A percentile compares a stretch with the other conserved stretches of the same genome.
These are phyloP conservation scores for Cucumis sativus DNA, from an alignment of 306 rosid genomes.

Conservation along the genomic window Cucumber_9930_V3 NC_026655.2:884501-885000, in stretches of 20 bases:
- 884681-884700: not conserved
- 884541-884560: not conserved
- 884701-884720: not conserved
- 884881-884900: slow-evolving; percentile 18
- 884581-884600: slow-evolving; percentile 15
- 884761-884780: slow-evolving; percentile 18
- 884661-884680: not conserved
- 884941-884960: not conserved
- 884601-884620: slow-evolving; percentile 84
- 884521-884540: too few relatives aligned
- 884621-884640: slow-evolving; percentile 51
- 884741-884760: not conserved
- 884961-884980: not conserved
- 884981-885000: slow-evolving; percentile 23
- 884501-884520: too few relatives aligned
- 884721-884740: not conserved
- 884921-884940: not conserved
- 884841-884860: slow-evolving; percentile 41
- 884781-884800: slow-evolving; percentile 42
- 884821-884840: slow-evolving; percentile 46
- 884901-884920: not conserved
- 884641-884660: slow-evolving; percentile 12
- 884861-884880: slow-evolving; percentile 34
- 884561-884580: not conserved
- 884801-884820: slow-evolving; percentile 49